Conservation (phyloP, 257 asterid species). For the Solanum microdontum region DNA sequence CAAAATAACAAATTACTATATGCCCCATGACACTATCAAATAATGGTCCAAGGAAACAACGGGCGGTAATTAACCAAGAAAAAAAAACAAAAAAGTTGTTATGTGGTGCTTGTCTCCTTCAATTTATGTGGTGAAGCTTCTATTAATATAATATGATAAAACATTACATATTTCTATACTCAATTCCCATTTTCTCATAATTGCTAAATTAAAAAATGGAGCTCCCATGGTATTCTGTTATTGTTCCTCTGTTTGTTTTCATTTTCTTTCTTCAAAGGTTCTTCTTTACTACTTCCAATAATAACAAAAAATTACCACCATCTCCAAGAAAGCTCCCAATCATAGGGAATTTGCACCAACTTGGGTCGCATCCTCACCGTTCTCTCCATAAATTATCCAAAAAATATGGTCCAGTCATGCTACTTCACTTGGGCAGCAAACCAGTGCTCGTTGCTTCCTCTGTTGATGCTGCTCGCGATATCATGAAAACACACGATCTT, state of each 20-base stretch:
- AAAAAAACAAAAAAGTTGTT: background rate
- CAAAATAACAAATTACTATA: too few relatives aligned
- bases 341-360: slow-evolving; percentile 31
- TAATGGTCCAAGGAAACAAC: background rate
- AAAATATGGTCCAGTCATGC: slow-evolving; percentile 29
- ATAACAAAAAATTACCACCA: slow-evolving; percentile 12
- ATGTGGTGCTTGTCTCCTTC: background rate
- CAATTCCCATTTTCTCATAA: background rate
- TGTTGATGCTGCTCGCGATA: slow-evolving; percentile 22
- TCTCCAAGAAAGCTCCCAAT: slow-evolving; percentile 36
- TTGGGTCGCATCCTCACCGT: slow-evolving; percentile 18
- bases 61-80: background rate
- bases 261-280: background rate
- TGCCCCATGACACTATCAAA: background rate
- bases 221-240: background rate
- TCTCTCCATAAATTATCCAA: slow-evolving; percentile 15
- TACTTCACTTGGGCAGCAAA: slow-evolving; percentile 21
- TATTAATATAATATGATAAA: too few relatives aligned
- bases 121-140: background rate
- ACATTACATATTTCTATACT: background rate
- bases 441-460: slow-evolving; percentile 18
- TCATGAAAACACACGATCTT: slow-evolving; percentile 35
- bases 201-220: background rate
- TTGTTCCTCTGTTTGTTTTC: background rate
- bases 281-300: background rate